Evolutionary conservation across 495 filamentous ascomycete genomes (phyloP).

Genomic region (Neurospora tetrasperma): DNA sequence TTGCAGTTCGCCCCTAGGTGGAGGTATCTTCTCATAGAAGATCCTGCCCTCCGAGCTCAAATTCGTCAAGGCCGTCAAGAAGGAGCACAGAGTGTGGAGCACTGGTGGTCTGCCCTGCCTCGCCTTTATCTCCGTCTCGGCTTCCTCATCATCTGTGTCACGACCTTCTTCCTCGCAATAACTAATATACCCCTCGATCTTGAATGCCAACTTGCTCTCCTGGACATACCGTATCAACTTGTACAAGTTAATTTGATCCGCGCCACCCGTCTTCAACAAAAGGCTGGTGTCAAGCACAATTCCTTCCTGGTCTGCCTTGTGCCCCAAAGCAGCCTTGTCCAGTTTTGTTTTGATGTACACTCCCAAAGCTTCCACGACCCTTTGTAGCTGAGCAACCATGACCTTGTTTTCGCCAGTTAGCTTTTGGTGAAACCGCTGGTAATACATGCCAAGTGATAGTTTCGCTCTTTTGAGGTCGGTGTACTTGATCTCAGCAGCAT

Average conservation of each 20-base stretch:
- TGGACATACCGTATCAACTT: conserved; percentile 79
- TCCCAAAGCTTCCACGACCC: conserved; percentile 66
- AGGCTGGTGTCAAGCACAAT: conserved; percentile 48
- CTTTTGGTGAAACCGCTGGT: conserved; percentile 77
- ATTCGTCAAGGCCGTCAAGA: conserved; percentile 77
- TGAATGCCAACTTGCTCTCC: conserved; percentile 87
- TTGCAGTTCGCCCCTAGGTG: conserved; percentile 8
- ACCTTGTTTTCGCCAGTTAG: conserved; percentile 81
- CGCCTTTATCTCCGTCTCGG: not conserved
- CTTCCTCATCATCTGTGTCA: not conserved
- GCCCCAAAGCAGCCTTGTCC: conserved; percentile 27
- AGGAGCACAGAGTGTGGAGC: conserved; percentile 73
- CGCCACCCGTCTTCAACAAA: conserved; percentile 73
- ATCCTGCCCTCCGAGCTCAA: conserved; percentile 79
- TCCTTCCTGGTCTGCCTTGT: conserved; percentile 38
- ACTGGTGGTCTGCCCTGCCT: conserved; percentile 43
- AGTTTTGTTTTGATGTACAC: conserved; percentile 39
- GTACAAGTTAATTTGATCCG: conserved; percentile 91
- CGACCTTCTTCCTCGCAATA: conserved; percentile 39
- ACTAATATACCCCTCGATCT: conserved; percentile 78
- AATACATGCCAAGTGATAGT: conserved; percentile 67
- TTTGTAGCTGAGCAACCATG: conserved; percentile 78
- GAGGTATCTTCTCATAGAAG: conserved; percentile 53
- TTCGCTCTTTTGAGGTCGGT: conserved; percentile 60
- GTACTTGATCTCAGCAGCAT: conserved; percentile 69